A percentile compares a stretch with the other conserved stretches of the same genome.
phyloP scores from a whole-genome alignment of 768 basidiomycete genomes.

The Hericium rajendrae region DNA sequence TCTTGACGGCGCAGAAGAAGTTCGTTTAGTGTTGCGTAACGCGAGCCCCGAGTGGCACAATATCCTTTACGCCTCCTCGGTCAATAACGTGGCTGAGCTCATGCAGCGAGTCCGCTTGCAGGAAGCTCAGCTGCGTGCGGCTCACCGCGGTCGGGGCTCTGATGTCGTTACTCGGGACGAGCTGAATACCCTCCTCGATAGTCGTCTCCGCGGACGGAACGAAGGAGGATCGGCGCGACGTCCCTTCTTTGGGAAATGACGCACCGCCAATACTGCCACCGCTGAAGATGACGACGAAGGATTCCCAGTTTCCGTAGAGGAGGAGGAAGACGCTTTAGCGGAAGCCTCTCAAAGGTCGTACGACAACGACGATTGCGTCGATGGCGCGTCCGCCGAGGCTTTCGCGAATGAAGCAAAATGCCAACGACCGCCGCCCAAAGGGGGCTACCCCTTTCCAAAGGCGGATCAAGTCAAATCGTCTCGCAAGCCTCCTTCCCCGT shows the following conservation, averaged over 20 bases:
- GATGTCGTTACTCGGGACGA: neutral
- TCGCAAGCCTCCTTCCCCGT: neutral
- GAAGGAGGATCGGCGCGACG: neutral
- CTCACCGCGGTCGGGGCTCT: neutral
- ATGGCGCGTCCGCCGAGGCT: neutral
- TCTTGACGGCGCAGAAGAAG: neutral
- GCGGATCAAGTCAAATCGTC: neutral
- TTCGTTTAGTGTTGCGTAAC: no score
- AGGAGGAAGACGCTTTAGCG: neutral
- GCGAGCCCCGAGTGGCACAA: no score
- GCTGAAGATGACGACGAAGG: neutral
- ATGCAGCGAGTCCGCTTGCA: neutral
- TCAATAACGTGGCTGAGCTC: no score
- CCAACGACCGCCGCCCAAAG: neutral
- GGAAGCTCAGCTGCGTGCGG: neutral
- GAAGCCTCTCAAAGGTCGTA: neutral
- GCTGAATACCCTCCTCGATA: neutral
- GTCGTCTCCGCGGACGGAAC: no score
- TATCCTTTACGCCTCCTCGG: no score
- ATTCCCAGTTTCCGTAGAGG: neutral
- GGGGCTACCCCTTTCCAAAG: neutral
- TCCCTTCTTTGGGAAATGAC: neutral
- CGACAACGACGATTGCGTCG: neutral
- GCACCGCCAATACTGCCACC: neutral
- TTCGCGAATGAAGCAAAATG: neutral